Evolutionary conservation across 257 asterid species (phyloP).

Genomic region (Haberlea rhodopensis): DNA sequence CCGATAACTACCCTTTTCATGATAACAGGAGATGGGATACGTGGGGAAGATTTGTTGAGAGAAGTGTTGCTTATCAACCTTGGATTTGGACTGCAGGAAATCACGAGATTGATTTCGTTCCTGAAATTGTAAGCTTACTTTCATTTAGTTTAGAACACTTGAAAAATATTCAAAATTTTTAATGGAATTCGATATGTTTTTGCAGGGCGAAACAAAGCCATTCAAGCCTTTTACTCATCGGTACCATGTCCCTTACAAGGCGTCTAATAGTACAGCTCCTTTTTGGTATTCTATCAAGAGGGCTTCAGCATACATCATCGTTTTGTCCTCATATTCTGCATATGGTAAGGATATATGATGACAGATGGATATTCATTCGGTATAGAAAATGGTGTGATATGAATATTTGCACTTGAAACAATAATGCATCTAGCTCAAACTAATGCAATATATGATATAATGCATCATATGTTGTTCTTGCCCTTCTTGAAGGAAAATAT

Average conservation of each 20-base stretch:
- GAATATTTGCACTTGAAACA: neutral
- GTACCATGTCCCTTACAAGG: conserved; percentile 51
- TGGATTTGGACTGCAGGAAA: conserved; percentile 90
- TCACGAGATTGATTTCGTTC: conserved; percentile 73
- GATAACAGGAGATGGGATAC: conserved; percentile 80
- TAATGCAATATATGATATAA: neutral
- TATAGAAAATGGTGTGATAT: neutral
- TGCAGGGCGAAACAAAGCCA: conserved; percentile 71
- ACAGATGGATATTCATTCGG: neutral
- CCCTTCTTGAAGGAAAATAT: conserved; percentile 46
- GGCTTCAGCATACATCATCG: conserved; percentile 75
- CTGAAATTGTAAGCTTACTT: conserved; percentile 50
- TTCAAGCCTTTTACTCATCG: conserved; percentile 70
- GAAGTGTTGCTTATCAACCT: conserved; percentile 77
- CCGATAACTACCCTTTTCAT: conserved; percentile 61
- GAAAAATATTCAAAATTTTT: neutral
- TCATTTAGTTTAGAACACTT: neutral
- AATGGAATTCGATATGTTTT: conserved; percentile 16
- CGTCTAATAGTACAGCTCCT: conserved; percentile 58
- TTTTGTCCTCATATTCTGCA: conserved; percentile 62
- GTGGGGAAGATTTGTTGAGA: conserved; percentile 83
- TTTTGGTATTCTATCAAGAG: conserved; percentile 79
- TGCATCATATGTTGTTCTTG: neutral
- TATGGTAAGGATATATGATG: conserved; percentile 38
- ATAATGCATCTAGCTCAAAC: neutral